Evolutionary conservation across 805 yeast genomes (phyloP).

Genomic region (Hermanozyma aechmeae): DNA sequence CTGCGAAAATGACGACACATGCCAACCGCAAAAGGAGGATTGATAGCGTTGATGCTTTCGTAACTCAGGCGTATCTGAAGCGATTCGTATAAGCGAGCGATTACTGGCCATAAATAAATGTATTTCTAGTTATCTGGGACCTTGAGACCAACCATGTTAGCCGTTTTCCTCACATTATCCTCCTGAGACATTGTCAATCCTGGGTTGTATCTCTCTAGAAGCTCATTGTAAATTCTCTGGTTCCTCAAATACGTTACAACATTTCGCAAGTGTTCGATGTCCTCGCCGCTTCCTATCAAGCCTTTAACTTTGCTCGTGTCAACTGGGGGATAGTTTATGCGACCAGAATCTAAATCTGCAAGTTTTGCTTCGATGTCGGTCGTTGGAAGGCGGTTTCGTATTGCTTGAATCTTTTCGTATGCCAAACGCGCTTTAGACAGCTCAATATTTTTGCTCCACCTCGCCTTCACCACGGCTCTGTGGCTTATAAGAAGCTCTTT

Average conservation of each 20-base stretch:
- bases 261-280: slow-evolving; percentile 40
- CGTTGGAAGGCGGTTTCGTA: slow-evolving; percentile 25
- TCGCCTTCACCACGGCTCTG: slow-evolving; percentile 25
- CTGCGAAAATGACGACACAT: slow-evolving; percentile 15
- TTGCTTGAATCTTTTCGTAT: slow-evolving; percentile 39
- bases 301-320: slow-evolving; percentile 1
- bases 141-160: slow-evolving; percentile 78
- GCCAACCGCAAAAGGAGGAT: no score
- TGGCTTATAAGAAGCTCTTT: slow-evolving; percentile 32
- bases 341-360: slow-evolving; percentile 11
- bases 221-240: slow-evolving; percentile 70
- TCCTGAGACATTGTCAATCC: slow-evolving; percentile 69
- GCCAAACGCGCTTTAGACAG: slow-evolving; percentile 37
- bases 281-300: slow-evolving; percentile 4
- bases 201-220: slow-evolving; percentile 81
- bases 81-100: no score
- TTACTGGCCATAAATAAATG: no score
- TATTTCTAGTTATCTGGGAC: slow-evolving; percentile 24
- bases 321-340: slow-evolving; percentile 6
- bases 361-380: slow-evolving; percentile 24
- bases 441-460: slow-evolving; percentile 29
- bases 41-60: no score
- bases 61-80: no score
- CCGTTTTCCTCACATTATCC: slow-evolving; percentile 73
- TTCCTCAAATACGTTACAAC: slow-evolving; percentile 53